phyloP scores from a whole-genome alignment of 495 filamentous ascomycete genomes.

The Talaromyces wortmannii region DNA sequence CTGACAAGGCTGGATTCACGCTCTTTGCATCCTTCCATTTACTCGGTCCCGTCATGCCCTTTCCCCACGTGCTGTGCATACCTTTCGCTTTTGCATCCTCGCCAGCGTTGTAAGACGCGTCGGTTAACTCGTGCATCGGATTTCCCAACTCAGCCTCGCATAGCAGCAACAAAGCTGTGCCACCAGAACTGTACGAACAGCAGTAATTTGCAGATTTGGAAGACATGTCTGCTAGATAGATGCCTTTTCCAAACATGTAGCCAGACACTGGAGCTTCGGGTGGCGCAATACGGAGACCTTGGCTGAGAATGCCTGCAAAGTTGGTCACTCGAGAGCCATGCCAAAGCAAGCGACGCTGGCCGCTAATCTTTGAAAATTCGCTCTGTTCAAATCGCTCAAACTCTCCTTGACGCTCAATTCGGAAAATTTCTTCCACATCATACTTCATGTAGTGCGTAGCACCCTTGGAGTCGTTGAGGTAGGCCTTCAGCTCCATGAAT shows the following conservation, averaged over 20 bases:
- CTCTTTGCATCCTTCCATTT: constrained; percentile 71
- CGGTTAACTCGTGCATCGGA: constrained; percentile 53
- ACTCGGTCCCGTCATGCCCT: constrained; percentile 51
- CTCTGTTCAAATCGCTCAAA: constrained; percentile 57
- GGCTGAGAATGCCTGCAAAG: constrained; percentile 74
- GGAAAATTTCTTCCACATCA: constrained; percentile 63
- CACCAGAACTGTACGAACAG: constrained; percentile 42
- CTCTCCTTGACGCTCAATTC: constrained; percentile 73
- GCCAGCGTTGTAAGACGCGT: constrained; percentile 52
- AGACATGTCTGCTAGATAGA: constrained; percentile 82
- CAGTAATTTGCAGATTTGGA: constrained; percentile 78
- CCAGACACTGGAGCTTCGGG: constrained; percentile 73
- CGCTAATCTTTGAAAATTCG: constrained; percentile 33
- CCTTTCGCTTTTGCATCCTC: constrained; percentile 52
- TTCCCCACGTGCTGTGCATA: constrained; percentile 59
- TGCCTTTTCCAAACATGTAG: constrained; percentile 84
- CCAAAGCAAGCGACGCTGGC: constrained; percentile 72
- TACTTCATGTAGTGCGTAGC: constrained; percentile 52
- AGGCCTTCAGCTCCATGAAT: constrained; percentile 54
- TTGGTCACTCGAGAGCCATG: constrained; percentile 73
- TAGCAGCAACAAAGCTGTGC: constrained; percentile 59
- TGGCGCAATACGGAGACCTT: constrained; percentile 81
- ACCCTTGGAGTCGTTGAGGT: constrained; percentile 58
- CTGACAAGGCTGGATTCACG: constrained; percentile 54
- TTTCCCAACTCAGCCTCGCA: constrained; percentile 75